phyloP scores from a whole-genome alignment of 2,329 filamentous ascomycete genomes.

The Fusarium lateritium region DNA sequence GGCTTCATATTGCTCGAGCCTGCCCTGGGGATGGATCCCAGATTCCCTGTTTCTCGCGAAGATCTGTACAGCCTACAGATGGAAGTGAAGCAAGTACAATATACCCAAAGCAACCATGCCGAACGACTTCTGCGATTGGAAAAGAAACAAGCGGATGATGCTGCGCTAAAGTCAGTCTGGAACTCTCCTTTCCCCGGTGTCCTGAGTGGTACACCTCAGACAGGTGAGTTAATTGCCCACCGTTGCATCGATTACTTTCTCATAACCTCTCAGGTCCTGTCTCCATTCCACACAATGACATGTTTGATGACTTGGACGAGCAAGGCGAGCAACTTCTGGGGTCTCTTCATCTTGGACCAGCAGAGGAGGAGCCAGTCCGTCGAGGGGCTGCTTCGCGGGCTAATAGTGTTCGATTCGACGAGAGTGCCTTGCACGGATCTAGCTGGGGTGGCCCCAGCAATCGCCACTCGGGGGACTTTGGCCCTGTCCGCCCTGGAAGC shows the following conservation, averaged over 20 bases:
- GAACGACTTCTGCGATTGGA: constrained; percentile 74
- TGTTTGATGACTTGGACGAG: constrained; percentile 92
- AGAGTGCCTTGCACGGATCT: constrained; percentile 90
- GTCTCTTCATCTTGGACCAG: constrained; percentile 83
- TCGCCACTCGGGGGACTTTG: constrained; percentile 86
- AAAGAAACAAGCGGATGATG: constrained; percentile 77
- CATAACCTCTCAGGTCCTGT: constrained; percentile 74
- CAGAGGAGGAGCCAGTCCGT: constrained; percentile 87
- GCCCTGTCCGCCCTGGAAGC: constrained; percentile 82
- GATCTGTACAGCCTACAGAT: constrained; percentile 78
- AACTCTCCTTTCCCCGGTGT: constrained; percentile 92
- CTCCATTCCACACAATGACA: constrained; percentile 83
- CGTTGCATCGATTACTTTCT: constrained; percentile 21
- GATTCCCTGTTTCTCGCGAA: constrained; percentile 72
- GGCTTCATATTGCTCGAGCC: constrained; percentile 6
- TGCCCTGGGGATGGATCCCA: constrained; percentile 72
- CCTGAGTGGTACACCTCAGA: constrained; percentile 85
- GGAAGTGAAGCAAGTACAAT: constrained; percentile 78
- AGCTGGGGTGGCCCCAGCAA: constrained; percentile 85
- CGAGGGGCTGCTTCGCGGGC: constrained; percentile 91
- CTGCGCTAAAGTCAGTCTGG: constrained; percentile 88
- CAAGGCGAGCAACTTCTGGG: constrained; percentile 85
- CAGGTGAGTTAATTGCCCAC: constrained; percentile 72
- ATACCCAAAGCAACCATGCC: constrained; percentile 73
- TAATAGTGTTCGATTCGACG: constrained; percentile 97